Evolutionary conservation across 73 alveolate species (phyloP).

Genomic region (Tetrahymena thermophila): DNA sequence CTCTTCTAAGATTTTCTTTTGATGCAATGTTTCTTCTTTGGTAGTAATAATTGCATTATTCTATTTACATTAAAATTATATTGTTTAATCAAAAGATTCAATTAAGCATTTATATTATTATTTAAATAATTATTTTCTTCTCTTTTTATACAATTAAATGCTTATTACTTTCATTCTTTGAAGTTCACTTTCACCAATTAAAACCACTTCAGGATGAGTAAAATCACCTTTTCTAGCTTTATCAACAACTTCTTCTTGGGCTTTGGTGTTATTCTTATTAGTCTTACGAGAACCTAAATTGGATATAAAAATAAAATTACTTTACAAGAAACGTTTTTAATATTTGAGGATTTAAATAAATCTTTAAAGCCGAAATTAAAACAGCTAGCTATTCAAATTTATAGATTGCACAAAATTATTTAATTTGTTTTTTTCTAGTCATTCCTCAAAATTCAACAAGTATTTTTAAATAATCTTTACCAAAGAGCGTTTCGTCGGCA

Average conservation of each 20-base stretch:
- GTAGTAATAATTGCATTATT: conserved; percentile 45
- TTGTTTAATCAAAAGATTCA: not conserved
- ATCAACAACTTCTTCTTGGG: conserved; percentile 12
- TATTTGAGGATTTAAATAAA: not conserved
- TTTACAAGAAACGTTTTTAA: too few species aligned
- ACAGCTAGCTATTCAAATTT: not conserved
- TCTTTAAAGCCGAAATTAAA: too few species aligned
- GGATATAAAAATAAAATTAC: too few species aligned
- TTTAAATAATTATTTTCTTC: too few species aligned
- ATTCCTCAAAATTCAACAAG: not conserved
- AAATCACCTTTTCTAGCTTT: conserved; percentile 34
- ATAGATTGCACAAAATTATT: not conserved
- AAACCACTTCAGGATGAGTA: conserved; percentile 36
- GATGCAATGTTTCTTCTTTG: conserved; percentile 31
- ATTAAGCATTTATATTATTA: not conserved
- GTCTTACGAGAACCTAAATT: not conserved
- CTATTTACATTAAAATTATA: not conserved
- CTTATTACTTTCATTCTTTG: conserved; percentile 41
- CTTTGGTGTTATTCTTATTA: conserved; percentile 5
- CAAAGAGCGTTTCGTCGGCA: not conserved
- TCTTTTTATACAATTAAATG: not conserved
- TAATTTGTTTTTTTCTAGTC: not conserved
- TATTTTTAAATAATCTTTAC: not conserved
- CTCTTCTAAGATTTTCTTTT: conserved; percentile 36
- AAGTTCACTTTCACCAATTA: conserved; percentile 34